These are phyloP conservation scores for Sclerotinia nivalis DNA, from an alignment of 2,329 filamentous ascomycete species.

Conservation along the genomic window DNA sequence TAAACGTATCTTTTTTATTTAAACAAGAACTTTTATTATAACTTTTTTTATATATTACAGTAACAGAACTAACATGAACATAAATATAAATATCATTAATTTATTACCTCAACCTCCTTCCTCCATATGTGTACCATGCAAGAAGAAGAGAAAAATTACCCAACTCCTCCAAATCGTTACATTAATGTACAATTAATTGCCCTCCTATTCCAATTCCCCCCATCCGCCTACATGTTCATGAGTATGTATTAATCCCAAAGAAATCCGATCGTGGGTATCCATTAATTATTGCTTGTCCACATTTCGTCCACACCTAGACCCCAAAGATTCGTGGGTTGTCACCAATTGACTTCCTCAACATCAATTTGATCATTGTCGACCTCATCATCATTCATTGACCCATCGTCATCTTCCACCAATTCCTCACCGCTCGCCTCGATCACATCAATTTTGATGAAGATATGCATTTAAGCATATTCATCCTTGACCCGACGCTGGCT, in stretches of 20 bases:
- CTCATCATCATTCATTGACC: not conserved
- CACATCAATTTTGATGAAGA: not conserved
- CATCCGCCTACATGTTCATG: not conserved
- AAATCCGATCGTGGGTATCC: not conserved
- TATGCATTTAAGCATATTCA: conserved; percentile 20
- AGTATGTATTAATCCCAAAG: not conserved
- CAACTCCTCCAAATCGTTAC: not conserved
- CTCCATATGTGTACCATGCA: too few relatives aligned
- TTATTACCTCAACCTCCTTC: too few relatives aligned
- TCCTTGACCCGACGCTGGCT: conserved; percentile 20
- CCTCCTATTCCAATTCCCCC: not conserved
- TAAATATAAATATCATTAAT: too few relatives aligned
- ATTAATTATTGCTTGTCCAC: not conserved
- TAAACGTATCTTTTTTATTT: not conserved
- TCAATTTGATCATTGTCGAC: not conserved
- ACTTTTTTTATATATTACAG: not conserved
- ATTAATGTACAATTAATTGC: not conserved
- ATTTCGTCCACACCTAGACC: not conserved
- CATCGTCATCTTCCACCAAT: not conserved
- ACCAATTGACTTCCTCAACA: not conserved
- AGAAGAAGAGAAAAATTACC: not conserved
- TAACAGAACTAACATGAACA: too few relatives aligned
- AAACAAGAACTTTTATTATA: not conserved
- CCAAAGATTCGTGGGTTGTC: not conserved
- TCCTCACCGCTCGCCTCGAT: not conserved